phyloP scores from a whole-genome alignment of 352 stramenopile genomes.

The Globisporangium camurandrum region DNA sequence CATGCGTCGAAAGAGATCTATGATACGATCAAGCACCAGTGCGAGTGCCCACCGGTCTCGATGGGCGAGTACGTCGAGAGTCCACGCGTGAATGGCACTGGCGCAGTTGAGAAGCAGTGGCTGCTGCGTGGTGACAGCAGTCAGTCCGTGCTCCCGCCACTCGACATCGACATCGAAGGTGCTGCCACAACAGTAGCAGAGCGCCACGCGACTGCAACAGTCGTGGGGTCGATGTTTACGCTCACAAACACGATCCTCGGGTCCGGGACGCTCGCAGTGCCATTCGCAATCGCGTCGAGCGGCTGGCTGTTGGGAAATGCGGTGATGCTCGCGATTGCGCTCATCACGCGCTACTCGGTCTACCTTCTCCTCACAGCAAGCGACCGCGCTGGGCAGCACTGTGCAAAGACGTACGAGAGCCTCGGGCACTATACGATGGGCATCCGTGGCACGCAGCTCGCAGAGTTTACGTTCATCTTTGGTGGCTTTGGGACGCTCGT shows the following conservation, averaged over 20 bases:
- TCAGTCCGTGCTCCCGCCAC: constrained; percentile 5
- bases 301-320: constrained; percentile 58
- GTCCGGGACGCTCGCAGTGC: constrained; percentile 62
- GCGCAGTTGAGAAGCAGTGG: constrained; percentile 18
- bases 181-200: too few species aligned
- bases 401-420: constrained; percentile 70
- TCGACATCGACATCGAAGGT: constrained; percentile 14
- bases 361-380: constrained; percentile 56
- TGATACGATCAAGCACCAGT: constrained; percentile 54
- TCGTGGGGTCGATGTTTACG: constrained; percentile 65
- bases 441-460: constrained; percentile 40
- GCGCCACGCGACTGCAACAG: constrained; percentile 32
- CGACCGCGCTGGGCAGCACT: constrained; percentile 45
- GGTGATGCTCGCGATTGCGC: constrained; percentile 64
- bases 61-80: constrained; percentile 78
- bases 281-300: constrained; percentile 64
- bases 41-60: constrained; percentile 54
- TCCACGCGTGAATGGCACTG: constrained; percentile 17
- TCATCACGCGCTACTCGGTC: constrained; percentile 73
- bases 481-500: constrained; percentile 74
- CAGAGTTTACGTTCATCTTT: constrained; percentile 82
- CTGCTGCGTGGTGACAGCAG: constrained; percentile 24
- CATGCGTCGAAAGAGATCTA: constrained; percentile 44
- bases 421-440: constrained; percentile 71
- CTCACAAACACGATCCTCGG: constrained; percentile 74